Conservation (phyloP, 2,329 filamentous ascomycete species). For the Hypoxylon sp. region DNA sequence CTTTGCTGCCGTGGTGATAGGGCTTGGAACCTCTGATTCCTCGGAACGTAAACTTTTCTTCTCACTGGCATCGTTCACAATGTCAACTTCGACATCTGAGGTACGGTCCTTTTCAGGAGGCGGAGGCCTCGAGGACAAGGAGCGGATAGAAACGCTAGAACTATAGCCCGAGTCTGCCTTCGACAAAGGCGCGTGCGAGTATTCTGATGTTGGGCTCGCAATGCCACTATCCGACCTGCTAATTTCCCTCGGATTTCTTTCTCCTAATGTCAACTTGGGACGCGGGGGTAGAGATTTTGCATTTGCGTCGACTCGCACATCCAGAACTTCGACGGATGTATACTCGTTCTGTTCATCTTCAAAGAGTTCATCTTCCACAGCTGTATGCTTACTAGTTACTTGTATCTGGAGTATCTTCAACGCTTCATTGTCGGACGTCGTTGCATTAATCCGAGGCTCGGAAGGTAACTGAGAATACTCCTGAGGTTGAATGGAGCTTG, state of each 20-base stretch:
- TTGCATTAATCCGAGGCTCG: conserved; percentile 53
- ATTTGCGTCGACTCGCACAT: conserved; percentile 56
- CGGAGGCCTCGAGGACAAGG: conserved; percentile 57
- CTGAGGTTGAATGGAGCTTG: conserved; percentile 27
- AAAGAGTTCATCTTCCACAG: conserved; percentile 63
- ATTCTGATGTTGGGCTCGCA: conserved; percentile 60
- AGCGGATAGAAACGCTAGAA: conserved; percentile 70
- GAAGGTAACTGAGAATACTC: conserved; percentile 36
- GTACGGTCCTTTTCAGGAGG: conserved; percentile 47
- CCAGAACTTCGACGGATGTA: conserved; percentile 45
- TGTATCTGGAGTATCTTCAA: conserved; percentile 55
- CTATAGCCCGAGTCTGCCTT: conserved; percentile 74
- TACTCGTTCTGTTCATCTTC: conserved; percentile 55
- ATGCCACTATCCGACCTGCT: conserved; percentile 64
- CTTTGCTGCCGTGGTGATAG: conserved; percentile 3
- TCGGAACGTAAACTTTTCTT: background rate
- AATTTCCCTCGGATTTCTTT: conserved; percentile 47
- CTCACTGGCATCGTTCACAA: background rate
- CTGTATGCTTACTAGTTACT: conserved; percentile 63
- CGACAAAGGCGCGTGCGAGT: conserved; percentile 60
- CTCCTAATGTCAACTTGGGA: conserved; percentile 39
- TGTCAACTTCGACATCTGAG: conserved; percentile 29
- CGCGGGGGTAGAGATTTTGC: conserved; percentile 56
- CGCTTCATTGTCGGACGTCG: conserved; percentile 53
- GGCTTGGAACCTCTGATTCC: conserved; percentile 6